Conservation (phyloP, 257 asterid genomes). For the Forsythia suspensa region DNA sequence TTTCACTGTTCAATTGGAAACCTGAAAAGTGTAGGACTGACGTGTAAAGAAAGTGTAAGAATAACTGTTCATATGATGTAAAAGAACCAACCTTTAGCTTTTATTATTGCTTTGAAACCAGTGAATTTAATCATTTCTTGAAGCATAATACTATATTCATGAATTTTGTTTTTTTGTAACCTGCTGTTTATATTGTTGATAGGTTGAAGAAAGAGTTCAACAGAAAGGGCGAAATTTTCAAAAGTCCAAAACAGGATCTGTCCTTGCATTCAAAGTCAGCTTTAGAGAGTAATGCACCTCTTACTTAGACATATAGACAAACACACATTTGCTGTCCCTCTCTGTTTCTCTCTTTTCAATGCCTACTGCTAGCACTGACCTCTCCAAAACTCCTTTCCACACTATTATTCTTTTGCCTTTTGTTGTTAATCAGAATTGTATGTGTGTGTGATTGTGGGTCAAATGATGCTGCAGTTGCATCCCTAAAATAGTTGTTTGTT, state of each 20-base stretch:
- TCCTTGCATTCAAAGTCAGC: conserved; percentile 98
- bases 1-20: not conserved
- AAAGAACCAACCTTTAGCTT: not conserved
- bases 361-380: not conserved
- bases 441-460: not conserved
- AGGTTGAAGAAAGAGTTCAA: conserved; percentile 96
- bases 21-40: not conserved
- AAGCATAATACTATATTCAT: not conserved
- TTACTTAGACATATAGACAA: conserved; percentile 1
- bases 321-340: conserved; percentile 10
- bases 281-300: conserved; percentile 80
- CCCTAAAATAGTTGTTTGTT: not conserved
- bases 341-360: conserved; percentile 13
- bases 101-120: not conserved
- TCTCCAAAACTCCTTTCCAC: not conserved
- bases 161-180: not conserved
- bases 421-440: not conserved
- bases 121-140: not conserved
- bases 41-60: not conserved
- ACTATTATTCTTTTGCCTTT: not conserved
- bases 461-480: not conserved
- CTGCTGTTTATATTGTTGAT: conserved; percentile 26
- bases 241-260: conserved; percentile 91
- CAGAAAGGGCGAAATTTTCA: conserved; percentile 68
- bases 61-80: not conserved